phyloP scores from a whole-genome alignment of 2,329 filamentous ascomycete genomes.

The Calonectria honghensis region DNA sequence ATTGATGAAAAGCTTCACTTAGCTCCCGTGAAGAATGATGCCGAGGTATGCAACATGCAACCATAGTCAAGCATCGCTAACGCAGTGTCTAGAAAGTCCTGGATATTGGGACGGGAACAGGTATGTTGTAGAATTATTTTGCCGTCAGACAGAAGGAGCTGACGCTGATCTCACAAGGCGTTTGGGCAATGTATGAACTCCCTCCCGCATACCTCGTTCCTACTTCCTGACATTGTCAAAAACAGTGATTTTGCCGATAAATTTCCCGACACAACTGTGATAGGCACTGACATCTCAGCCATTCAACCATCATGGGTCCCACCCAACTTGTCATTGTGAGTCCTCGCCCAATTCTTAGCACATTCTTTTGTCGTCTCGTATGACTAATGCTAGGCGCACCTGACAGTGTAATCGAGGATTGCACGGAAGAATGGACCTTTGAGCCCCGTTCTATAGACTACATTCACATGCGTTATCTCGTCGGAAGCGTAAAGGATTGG shows the following conservation, averaged over 20 bases:
- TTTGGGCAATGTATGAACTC: conserved; percentile 69
- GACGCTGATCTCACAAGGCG: not conserved
- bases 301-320: conserved; percentile 73
- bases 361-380: not conserved
- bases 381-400: rapidly evolving
- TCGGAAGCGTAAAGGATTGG: conserved; percentile 75
- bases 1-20: conserved; percentile 41
- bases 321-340: conserved; percentile 64
- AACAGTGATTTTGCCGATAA: conserved; percentile 68
- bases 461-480: conserved; percentile 75
- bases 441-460: conserved; percentile 69
- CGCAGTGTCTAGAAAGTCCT: conserved; percentile 53
- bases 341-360: not conserved
- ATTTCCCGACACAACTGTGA: conserved; percentile 65
- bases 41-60: conserved; percentile 46
- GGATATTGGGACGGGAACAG: conserved; percentile 75
- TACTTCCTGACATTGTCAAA: rapidly evolving
- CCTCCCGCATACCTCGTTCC: rapidly evolving
- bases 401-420: conserved; percentile 53
- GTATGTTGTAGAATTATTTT: conserved; percentile 53
- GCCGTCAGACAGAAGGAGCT: not conserved
- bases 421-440: conserved; percentile 57
- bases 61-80: conserved; percentile 14
- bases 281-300: conserved; percentile 74
- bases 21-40: conserved; percentile 48